phyloP scores from a whole-genome alignment of 2,329 filamentous ascomycete genomes.

The Paracoccidioides lutzii region DNA sequence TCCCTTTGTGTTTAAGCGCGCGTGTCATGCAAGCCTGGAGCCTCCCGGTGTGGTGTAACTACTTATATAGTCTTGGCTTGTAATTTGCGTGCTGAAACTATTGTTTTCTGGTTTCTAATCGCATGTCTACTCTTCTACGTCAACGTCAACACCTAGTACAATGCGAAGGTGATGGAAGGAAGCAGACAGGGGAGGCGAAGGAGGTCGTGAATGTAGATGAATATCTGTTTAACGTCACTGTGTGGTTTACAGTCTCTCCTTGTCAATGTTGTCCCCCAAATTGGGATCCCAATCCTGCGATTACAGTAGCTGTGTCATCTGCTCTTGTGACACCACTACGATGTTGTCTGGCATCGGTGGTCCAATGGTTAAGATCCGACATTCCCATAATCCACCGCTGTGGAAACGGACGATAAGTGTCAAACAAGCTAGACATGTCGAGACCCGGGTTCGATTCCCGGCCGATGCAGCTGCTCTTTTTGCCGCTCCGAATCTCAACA shows the following conservation, averaged over 20 bases:
- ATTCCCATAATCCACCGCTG: too few species aligned
- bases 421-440: too few species aligned
- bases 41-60: background rate
- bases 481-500: too few species aligned
- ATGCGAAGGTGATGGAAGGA: background rate
- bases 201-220: background rate
- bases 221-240: background rate
- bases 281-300: background rate
- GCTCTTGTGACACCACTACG: too few species aligned
- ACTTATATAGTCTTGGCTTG: background rate
- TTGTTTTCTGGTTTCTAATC: background rate
- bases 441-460: too few species aligned
- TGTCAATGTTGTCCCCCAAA: background rate
- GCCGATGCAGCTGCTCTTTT: too few species aligned
- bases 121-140: background rate
- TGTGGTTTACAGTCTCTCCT: background rate
- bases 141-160: background rate
- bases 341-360: too few species aligned
- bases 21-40: background rate
- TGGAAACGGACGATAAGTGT: too few species aligned
- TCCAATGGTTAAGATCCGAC: too few species aligned
- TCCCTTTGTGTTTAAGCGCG: slow-evolving; percentile 1
- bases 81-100: background rate
- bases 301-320: too few species aligned
- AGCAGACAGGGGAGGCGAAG: background rate